Percentiles rank a stretch among this genome's conserved stretches.
These are phyloP conservation scores for Candida stauntonica DNA, from an alignment of 805 yeast species.

Conservation along the genomic window DNA sequence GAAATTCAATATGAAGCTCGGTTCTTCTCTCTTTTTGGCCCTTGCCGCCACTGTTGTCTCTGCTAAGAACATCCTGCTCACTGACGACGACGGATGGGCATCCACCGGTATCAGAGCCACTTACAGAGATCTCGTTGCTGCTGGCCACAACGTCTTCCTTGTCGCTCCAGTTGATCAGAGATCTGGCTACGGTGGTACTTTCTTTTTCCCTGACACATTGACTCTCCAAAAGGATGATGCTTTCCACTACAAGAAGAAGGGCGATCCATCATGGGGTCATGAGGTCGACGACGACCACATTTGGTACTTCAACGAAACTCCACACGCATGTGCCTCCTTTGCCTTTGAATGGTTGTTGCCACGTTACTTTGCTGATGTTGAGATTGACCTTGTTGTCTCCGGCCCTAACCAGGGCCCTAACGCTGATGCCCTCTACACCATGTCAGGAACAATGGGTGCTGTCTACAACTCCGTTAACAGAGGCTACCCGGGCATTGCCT, in stretches of 20 bases:
- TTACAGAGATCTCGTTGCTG: slow-evolving; percentile 41
- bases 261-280: slow-evolving; percentile 54
- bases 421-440: slow-evolving; percentile 37
- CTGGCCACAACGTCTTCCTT: slow-evolving; percentile 46
- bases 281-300: slow-evolving; percentile 38
- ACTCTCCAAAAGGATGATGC: slow-evolving; percentile 42
- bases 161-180: slow-evolving; percentile 50
- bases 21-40: slow-evolving; percentile 6
- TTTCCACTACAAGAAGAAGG: slow-evolving; percentile 42
- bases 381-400: slow-evolving; percentile 45
- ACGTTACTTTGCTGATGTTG: slow-evolving; percentile 36
- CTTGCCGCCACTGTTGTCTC: slow-evolving; percentile 13
- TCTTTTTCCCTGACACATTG: slow-evolving; percentile 37
- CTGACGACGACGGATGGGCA: slow-evolving; percentile 57
- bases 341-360: slow-evolving; percentile 46
- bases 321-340: slow-evolving; percentile 47
- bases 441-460: slow-evolving; percentile 52
- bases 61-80: slow-evolving; percentile 41
- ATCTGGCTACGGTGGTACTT: slow-evolving; percentile 54
- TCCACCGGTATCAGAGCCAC: slow-evolving; percentile 54
- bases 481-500: slow-evolving; percentile 46
- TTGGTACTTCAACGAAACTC: slow-evolving; percentile 56
- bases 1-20: slow-evolving; percentile 10
- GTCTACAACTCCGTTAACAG: slow-evolving; percentile 43
- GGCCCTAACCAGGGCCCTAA: slow-evolving; percentile 54